These are phyloP conservation scores for Penicillium herquei DNA, from an alignment of 495 filamentous ascomycete genomes.

Conservation along the genomic window DNA sequence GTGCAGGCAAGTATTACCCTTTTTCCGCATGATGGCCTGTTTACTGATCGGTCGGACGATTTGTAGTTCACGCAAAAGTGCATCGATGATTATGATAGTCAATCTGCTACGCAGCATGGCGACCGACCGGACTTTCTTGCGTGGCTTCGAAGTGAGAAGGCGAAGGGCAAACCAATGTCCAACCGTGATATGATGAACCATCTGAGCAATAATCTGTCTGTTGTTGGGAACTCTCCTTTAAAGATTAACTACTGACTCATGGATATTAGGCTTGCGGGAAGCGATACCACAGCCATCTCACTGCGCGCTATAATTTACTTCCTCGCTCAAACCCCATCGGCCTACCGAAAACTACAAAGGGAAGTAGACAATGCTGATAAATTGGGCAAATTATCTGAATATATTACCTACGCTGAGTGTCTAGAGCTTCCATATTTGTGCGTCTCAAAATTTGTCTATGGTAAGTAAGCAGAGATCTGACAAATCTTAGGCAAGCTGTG, in stretches of 20 bases:
- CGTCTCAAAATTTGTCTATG: background rate
- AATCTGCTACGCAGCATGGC: background rate
- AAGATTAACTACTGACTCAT: background rate
- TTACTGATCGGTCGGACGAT: background rate
- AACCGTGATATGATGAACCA: conserved; percentile 19
- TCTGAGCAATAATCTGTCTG: conserved; percentile 18
- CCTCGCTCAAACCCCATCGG: conserved; percentile 33
- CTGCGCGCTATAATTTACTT: conserved; percentile 49
- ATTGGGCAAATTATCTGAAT: background rate
- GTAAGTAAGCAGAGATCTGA: background rate
- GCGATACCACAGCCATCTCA: conserved; percentile 48
- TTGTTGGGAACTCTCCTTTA: background rate
- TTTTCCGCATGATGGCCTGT: background rate
- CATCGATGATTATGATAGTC: conserved; percentile 13
- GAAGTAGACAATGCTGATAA: conserved; percentile 11
- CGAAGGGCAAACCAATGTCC: conserved; percentile 13
- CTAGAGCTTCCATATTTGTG: conserved; percentile 14
- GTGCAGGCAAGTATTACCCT: conserved; percentile 2
- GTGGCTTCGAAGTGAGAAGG: conserved; percentile 14
- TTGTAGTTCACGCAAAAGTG: conserved; percentile 14
- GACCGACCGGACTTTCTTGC: conserved; percentile 15
- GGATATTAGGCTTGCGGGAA: conserved; percentile 29
- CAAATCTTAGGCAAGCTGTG: conserved; percentile 4
- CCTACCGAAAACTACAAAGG: conserved; percentile 1
- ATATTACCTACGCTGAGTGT: conserved; percentile 12